Base-by-base conservation (phyloP, 495 filamentous ascomycete genomes). In the Oidiodendron maius region DNA sequence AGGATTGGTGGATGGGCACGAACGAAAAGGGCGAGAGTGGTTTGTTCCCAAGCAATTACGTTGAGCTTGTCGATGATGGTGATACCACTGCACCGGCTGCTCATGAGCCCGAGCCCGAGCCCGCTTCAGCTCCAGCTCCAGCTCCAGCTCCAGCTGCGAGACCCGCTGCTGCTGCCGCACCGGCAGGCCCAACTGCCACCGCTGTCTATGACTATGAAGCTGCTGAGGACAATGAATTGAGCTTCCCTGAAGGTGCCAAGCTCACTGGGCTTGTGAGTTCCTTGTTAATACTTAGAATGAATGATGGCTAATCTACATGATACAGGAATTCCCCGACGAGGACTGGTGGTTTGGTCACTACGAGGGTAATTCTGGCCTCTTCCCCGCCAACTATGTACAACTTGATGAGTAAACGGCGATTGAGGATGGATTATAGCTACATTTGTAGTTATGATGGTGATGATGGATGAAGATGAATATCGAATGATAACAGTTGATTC, bases 291-390 rank as follows among this genome's bases (percentile, higher is more conserved):
- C 17, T 24, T 18, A 3, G 15, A n/a, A 24, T 20, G 42, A 37
- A 52, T 46, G 8, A 47, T n/a, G n/a, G 34, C 47, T 66, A 15
- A 59, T 25, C 1, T 46, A 42, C 16, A 30, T n/a, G n/a, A 30
- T 30, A n/a, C 55, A 87, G 84, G 87, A 96, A 67, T 97, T 97
- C 68, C 94, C 94, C 3, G 93, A 97, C 61, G 90, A 97, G 51
- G 93, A 97, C 61, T 99, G 93, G 93, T 99, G 93, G 93, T 81
- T 87, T 52, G 93, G 93, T 30, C 79, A 87, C 52, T 94, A 88
- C 59, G 70, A 78, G 18, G 88, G 89, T 8, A 78, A 80, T 48
- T 78, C 75, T 5, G 93, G 93, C 20, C 73, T 97, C n/a, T 99
- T 99, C 76, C 86, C 86, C n/a, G 80, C 85, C 53, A 89, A 88